Percentiles rank a stretch among this genome's conserved stretches.
Conservation (phyloP, 2,329 filamentous ascomycete genomes). For the Penicillium janthinellum region DNA sequence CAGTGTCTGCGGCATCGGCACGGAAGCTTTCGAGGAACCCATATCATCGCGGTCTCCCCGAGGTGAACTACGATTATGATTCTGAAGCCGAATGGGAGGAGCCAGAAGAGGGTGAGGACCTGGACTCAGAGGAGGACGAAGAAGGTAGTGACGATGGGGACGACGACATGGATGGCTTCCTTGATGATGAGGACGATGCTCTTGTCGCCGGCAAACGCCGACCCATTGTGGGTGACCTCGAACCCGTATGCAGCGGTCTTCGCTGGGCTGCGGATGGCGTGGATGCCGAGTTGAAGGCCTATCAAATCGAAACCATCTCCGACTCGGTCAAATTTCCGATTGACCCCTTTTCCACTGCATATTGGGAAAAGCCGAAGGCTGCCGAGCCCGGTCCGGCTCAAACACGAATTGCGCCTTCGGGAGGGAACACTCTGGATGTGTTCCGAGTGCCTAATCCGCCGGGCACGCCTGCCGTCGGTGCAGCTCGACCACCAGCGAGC, state of each 20-base stretch:
- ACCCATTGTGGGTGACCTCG: constrained; percentile 65
- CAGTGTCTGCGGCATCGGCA: constrained; percentile 43
- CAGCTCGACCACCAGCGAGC: constrained; percentile 15
- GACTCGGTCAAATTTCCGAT: constrained; percentile 62
- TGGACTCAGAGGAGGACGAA: constrained; percentile 66
- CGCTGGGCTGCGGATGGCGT: constrained; percentile 70
- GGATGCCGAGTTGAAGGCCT: constrained; percentile 57
- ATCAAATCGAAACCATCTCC: constrained; percentile 74
- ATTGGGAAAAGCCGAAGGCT: constrained; percentile 63
- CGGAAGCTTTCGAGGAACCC: constrained; percentile 58
- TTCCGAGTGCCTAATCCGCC: constrained; percentile 23
- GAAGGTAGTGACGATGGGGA: constrained; percentile 66
- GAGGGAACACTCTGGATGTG: constrained; percentile 20
- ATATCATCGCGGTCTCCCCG: constrained; percentile 52
- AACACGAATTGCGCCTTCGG: constrained; percentile 10
- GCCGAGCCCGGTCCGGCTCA: constrained; percentile 26
- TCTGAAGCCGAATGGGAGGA: constrained; percentile 69
- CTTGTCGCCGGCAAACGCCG: constrained; percentile 58
- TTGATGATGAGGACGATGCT: constrained; percentile 80
- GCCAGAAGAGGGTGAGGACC: constrained; percentile 71
- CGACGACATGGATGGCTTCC: constrained; percentile 84
- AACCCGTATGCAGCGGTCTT: constrained; percentile 76
- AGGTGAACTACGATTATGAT: constrained; percentile 66
- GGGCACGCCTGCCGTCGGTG: constrained; percentile 15
- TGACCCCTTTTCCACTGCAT: constrained; percentile 79